Evolutionary conservation across 2,329 filamentous ascomycete genomes (phyloP).

Genomic region (Helminthosporium solani): DNA sequence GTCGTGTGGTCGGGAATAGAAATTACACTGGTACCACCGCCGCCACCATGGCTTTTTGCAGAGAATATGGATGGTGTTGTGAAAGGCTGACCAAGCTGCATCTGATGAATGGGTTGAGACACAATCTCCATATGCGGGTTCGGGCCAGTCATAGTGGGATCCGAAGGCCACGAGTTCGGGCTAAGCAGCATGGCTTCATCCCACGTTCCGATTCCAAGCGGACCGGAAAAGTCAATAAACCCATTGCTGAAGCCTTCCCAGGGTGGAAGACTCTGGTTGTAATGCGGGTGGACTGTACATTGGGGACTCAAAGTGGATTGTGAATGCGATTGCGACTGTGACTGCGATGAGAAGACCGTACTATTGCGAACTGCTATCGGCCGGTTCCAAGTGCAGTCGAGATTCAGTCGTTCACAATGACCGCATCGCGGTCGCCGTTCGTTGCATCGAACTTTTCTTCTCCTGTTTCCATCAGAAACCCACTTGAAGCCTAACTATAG

Average conservation of each 20-base stretch:
- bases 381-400: conserved; percentile 55
- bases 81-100: conserved; percentile 17
- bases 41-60: conserved; percentile 3
- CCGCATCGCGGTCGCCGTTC: conserved; percentile 55
- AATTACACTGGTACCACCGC: conserved; percentile 15
- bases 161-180: conserved; percentile 33
- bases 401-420: conserved; percentile 55
- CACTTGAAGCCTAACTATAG: background rate
- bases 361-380: conserved; percentile 16
- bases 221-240: conserved; percentile 32
- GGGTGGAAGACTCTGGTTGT: conserved; percentile 12
- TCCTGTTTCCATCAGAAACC: conserved; percentile 33
- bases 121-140: conserved; percentile 17
- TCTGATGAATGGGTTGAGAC: conserved; percentile 23
- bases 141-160: conserved; percentile 15
- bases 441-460: conserved; percentile 58
- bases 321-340: conserved; percentile 23
- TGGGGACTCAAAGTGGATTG: conserved; percentile 16
- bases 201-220: conserved; percentile 29
- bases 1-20: conserved; percentile 16
- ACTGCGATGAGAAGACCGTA: conserved; percentile 14
- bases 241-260: conserved; percentile 22
- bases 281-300: conserved; percentile 12
- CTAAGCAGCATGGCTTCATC: conserved; percentile 36
- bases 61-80: conserved; percentile 13